Evolutionary conservation across 257 asterid genomes (phyloP).

Genomic region (Phtheirospermum japonicum): DNA sequence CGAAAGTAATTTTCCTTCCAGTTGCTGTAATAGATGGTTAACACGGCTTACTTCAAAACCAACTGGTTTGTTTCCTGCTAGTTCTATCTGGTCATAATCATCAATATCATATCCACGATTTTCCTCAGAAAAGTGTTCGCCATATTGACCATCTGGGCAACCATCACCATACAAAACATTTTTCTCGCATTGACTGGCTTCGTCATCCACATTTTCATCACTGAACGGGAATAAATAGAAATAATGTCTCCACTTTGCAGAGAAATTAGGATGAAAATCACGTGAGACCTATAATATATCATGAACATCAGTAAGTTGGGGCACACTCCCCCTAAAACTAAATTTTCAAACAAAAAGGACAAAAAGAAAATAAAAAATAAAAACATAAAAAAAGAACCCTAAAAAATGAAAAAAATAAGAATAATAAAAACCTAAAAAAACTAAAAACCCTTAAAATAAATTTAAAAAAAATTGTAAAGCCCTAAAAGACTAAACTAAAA

Average conservation of each 20-base stretch:
- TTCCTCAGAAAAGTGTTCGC: constrained; percentile 31
- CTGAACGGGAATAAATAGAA: constrained; percentile 77
- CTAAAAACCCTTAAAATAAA: no score
- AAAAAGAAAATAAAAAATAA: no score
- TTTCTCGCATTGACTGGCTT: constrained; percentile 34
- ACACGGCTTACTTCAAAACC: constrained; percentile 66
- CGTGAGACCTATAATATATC: constrained; percentile 62
- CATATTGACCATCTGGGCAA: constrained; percentile 31
- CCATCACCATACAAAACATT: constrained; percentile 28
- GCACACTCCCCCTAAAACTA: no score
- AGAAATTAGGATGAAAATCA: constrained; percentile 93
- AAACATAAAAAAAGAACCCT: no score
- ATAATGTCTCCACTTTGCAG: constrained; percentile 97
- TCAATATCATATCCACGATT: constrained; percentile 26
- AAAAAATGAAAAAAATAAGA: no score
- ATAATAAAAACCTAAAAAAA: no score
- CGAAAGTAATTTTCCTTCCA: constrained; percentile 85
- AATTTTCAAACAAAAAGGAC: no score
- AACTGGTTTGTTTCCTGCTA: constrained; percentile 48
- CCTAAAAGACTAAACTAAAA: no score
- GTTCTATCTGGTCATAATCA: constrained; percentile 39
- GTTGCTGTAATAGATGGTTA: constrained; percentile 58
- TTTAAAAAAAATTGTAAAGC: no score
- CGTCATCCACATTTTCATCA: constrained; percentile 37
- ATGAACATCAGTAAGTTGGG: constrained; percentile 22